Evolutionary conservation across 345 rosid species (phyloP), one percentile per base, ranked within the genome.

Genomic region (Mercurialis annua): DNA sequence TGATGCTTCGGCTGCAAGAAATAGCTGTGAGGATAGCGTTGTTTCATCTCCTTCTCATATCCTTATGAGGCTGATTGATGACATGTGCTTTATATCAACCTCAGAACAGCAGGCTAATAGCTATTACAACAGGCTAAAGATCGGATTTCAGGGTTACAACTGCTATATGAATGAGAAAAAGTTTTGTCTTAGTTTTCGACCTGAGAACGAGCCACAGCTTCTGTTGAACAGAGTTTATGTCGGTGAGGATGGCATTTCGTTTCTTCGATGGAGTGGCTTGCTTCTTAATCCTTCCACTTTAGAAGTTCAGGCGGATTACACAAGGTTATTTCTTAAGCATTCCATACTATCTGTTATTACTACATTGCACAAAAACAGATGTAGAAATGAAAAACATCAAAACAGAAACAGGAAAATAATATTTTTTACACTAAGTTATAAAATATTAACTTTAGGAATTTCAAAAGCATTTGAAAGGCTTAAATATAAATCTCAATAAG

Each of bases 251-350:
- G 88, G 85, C 42, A 74, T 73, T 48, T 64, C 78, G 61, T 92
- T 88, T 70, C 57, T 86, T 64, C 82, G 75, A 44, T 92, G 98
- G 98, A 86, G 92, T 68, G 98, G 97, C 48, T 81, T 90, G 75
- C 88, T 92, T 5, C 70, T 90, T 31, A 92, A 92, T 63, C 81
- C 82, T 49, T 36, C 64, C 68, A 81, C 90, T 75, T 75, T 86
- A 46, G 96, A 92, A 79, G 81, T 93, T 69, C 97, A 88, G 81
- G 93, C 81, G 64, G 98, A 93, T 71, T 93, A 78, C 62, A 62
- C 84, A 50, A 87, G 92, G 96, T 92, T 63, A 66, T 77, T 64
- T 75, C 31, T 10, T 42, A 29, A 10, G 18, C 50, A 10, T 47
- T 18, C n/a, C 33, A 15, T 56, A 20, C 30, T 27, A n/a, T n/a